Conservation (phyloP, 116 monocot species). For the Cymodocea nodosa region DNA sequence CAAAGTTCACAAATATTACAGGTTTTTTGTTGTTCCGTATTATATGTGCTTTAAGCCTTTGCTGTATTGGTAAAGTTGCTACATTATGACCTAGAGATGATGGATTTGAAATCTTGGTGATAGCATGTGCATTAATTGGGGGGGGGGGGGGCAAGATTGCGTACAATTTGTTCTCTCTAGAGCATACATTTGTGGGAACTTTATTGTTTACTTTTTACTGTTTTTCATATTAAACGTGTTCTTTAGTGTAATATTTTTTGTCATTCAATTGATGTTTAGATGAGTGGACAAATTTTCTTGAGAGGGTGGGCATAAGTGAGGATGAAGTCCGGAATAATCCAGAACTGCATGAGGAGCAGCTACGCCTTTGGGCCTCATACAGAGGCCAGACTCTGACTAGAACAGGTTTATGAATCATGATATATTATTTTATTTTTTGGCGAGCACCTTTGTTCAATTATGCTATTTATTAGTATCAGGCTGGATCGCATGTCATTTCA, state of each 20-base stretch:
- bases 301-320: constrained; percentile 38
- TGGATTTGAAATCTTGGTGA: no score
- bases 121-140: no score
- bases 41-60: no score
- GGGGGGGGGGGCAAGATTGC: no score
- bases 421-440: not conserved
- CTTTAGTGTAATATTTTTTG: not conserved
- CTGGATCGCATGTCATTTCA: not conserved
- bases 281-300: constrained; percentile 89
- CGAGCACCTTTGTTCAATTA: not conserved
- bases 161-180: no score
- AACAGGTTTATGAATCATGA: constrained; percentile 36
- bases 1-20: not conserved
- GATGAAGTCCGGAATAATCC: constrained; percentile 36
- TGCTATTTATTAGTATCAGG: not conserved
- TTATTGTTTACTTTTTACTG: no score
- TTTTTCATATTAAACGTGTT: no score
- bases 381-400: constrained; percentile 89
- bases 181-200: no score
- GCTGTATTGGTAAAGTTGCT: no score
- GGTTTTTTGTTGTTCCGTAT: not conserved
- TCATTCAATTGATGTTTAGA: constrained; percentile 24
- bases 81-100: no score
- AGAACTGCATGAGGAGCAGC: constrained; percentile 42
- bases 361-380: constrained; percentile 92